These are phyloP conservation scores for Vaccinium myrtillus DNA, from an alignment of 148 eudicot species.

Conservation along the genomic window DNA sequence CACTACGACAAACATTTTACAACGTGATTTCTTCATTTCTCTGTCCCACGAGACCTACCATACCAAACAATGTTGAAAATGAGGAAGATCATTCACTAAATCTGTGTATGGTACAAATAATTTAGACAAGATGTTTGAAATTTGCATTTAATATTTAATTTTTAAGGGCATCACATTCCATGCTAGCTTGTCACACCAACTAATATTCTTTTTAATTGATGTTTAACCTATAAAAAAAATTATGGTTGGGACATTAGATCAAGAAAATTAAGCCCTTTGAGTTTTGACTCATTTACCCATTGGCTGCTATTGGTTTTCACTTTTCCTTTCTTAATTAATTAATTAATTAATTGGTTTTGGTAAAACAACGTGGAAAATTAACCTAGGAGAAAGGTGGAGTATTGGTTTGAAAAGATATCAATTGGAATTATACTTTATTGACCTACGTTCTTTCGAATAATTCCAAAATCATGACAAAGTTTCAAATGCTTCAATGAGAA, in stretches of 20 bases:
- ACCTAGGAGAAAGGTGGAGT: neutral
- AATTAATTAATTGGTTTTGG: neutral
- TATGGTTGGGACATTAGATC: neutral
- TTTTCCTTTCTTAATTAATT: too few relatives aligned
- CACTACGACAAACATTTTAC: too few relatives aligned
- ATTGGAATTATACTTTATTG: neutral
- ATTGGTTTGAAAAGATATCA: neutral
- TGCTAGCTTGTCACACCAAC: neutral
- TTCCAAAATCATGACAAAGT: neutral
- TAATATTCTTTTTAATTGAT: neutral
- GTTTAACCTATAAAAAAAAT: neutral
- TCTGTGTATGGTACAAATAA: neutral
- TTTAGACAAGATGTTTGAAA: neutral
- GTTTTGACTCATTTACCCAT: neutral
- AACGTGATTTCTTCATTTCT: too few relatives aligned
- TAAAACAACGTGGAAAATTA: neutral
- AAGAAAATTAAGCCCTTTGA: neutral
- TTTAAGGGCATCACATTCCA: neutral
- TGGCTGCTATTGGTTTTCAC: neutral
- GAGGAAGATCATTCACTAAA: neutral
- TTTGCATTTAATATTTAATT: neutral
- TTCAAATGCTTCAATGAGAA: neutral
- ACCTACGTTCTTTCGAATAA: neutral
- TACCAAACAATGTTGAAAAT: conserved; percentile 11
- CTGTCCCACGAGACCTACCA: too few relatives aligned